These are phyloP conservation scores for Phytophthora litchii DNA, from an alignment of 352 stramenopile species.

Conservation along the genomic window DNA sequence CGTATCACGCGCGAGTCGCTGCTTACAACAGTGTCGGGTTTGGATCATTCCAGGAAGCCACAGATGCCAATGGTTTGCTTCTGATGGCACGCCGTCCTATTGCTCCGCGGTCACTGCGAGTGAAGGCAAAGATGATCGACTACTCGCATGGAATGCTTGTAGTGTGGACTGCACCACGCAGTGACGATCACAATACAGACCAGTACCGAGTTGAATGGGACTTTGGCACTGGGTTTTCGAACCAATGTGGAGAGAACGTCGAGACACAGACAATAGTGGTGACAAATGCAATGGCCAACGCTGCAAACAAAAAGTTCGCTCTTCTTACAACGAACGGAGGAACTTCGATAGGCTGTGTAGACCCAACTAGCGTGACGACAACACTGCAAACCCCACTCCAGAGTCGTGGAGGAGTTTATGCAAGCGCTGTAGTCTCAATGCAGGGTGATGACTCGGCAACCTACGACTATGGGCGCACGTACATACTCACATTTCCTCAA, in stretches of 20 bases:
- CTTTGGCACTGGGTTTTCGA: slow-evolving; percentile 85
- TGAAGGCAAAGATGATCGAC: slow-evolving; percentile 63
- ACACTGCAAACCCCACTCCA: slow-evolving; percentile 38
- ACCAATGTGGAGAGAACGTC: slow-evolving; percentile 66
- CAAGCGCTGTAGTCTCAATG: slow-evolving; percentile 30
- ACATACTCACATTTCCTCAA: slow-evolving; percentile 59
- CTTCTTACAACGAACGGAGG: slow-evolving; percentile 13
- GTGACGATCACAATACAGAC: slow-evolving; percentile 71
- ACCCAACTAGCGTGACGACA: not conserved
- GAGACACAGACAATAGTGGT: slow-evolving; percentile 73
- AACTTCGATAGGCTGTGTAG: slow-evolving; percentile 13
- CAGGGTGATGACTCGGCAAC: slow-evolving; percentile 58
- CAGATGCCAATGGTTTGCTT: slow-evolving; percentile 37
- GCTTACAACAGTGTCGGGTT: slow-evolving; percentile 96
- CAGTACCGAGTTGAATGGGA: slow-evolving; percentile 97
- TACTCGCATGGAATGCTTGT: slow-evolving; percentile 49
- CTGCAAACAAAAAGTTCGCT: slow-evolving; percentile 11
- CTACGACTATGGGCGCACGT: slow-evolving; percentile 81
- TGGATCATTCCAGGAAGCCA: slow-evolving; percentile 65
- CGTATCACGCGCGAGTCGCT: slow-evolving; percentile 91
- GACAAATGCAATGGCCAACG: slow-evolving; percentile 1
- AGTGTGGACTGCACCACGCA: slow-evolving; percentile 81
- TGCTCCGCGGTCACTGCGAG: slow-evolving; percentile 75
- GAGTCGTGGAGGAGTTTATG: slow-evolving; percentile 35
- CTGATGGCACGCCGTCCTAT: slow-evolving; percentile 32